Percentiles rank a stretch among this genome's conserved stretches.
Evolutionary conservation across 1,284 basidiomycete species (phyloP).

Genomic region (Golubevia pallescens): DNA sequence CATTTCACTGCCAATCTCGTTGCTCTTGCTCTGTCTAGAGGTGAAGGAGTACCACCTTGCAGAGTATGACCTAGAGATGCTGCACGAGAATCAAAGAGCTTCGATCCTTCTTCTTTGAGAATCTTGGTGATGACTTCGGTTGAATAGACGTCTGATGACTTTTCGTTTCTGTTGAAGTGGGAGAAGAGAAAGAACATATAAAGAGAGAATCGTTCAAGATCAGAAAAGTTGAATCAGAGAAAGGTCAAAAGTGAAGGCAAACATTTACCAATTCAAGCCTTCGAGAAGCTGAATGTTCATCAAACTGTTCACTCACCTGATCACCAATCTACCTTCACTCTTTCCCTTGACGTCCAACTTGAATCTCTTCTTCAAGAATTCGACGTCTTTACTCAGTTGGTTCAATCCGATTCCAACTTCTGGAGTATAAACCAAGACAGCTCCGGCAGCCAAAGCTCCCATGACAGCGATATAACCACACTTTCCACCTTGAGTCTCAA

Average conservation of each 20-base stretch:
- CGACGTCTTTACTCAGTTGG: slow-evolving; percentile 81
- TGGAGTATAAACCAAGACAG: slow-evolving; percentile 90
- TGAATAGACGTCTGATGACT: slow-evolving; percentile 84
- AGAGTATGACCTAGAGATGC: slow-evolving; percentile 94
- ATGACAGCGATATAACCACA: slow-evolving; percentile 94
- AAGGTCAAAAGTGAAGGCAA: too few species aligned
- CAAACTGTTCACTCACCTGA: slow-evolving; percentile 70
- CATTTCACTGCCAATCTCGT: slow-evolving; percentile 87
- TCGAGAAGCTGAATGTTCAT: too few species aligned
- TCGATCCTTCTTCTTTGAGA: slow-evolving; percentile 87
- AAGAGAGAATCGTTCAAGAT: too few species aligned
- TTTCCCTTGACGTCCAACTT: slow-evolving; percentile 84
- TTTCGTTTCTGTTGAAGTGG: slow-evolving; percentile 69
- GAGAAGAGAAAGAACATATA: too few species aligned
- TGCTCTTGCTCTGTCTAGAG: slow-evolving; percentile 88
- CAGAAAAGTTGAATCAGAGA: too few species aligned
- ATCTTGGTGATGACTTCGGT: slow-evolving; percentile 92
- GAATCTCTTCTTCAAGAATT: slow-evolving; percentile 87
- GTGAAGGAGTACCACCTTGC: slow-evolving; percentile 92
- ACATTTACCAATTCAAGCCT: too few species aligned
- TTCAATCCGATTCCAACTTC: slow-evolving; percentile 86
- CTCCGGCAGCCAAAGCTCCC: slow-evolving; percentile 92
- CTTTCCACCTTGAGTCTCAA: slow-evolving; percentile 96
- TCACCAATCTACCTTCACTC: slow-evolving; percentile 88
- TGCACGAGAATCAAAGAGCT: slow-evolving; percentile 90